Base-by-base conservation (phyloP, 176 grass and related monocot genomes). In the Olyra latifolia region DNA sequence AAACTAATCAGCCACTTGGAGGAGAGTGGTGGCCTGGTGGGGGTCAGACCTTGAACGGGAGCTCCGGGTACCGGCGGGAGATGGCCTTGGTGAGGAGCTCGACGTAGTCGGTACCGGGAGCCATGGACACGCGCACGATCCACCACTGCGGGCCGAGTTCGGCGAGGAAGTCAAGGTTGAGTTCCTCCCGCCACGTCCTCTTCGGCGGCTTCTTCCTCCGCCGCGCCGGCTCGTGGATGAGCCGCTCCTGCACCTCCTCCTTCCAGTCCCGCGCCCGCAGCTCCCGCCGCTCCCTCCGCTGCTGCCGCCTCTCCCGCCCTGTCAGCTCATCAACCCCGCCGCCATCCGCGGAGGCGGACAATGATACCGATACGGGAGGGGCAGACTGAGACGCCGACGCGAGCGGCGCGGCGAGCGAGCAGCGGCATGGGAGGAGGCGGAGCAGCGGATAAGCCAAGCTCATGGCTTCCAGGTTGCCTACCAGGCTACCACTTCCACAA, bases 141-240 rank as follows among this genome's bases (percentile, higher is more conserved):
- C 96, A 95, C 96, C 96, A 99, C 86, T 91, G 92, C 48, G 84
- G 86, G 2, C 96, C 96, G 40, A 88, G 92, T 53, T 78, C 78
- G 41, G 92, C 72, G 62, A 99, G 92, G 66, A 69, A 40, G 61
- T 91, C 91, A 28, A 99, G 87, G 86, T 92, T 93, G 48, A 99
- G 90, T 2, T 93, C 76, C 78, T 89, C 84, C 57, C 66, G 42
- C 96, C 88, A 91, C 27, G 73, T 89, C 15, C 81, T 22, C 77
- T 78, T 72, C 20, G 74, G 80, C 5, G 83, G 80, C 69, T 85
- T 85, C 74, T 86, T 90, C 58, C 75, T 43, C 55, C 86, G 74
- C 61, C 75, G 50, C 71, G 76, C 80, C 3, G 87, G 84, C 62
- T 83, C 84, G 78, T 90, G 80, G 68, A 96, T 71, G 52, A 95